Evolutionary conservation across 257 asterid genomes (phyloP).

Genomic region (Nemophila menziesii): DNA sequence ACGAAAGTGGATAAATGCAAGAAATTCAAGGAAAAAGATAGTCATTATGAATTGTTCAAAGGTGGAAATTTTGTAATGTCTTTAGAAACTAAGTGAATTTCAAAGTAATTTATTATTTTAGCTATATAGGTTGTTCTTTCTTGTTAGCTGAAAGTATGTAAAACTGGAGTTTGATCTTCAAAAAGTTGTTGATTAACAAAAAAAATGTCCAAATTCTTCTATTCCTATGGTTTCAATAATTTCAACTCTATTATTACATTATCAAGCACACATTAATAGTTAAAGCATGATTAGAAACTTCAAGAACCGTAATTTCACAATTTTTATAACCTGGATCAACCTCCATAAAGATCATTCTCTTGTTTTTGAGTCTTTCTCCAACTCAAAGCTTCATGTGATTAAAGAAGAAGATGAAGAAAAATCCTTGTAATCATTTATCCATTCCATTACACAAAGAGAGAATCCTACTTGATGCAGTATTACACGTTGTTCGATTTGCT

Average conservation of each 20-base stretch:
- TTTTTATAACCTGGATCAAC: slow-evolving; percentile 12
- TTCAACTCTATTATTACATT: slow-evolving; percentile 27
- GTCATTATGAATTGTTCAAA: no score
- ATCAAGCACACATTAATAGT: slow-evolving; percentile 17
- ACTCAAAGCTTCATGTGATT: slow-evolving; percentile 17
- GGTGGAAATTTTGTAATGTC: no score
- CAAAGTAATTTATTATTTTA: no score
- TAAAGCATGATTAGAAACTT: slow-evolving; percentile 14
- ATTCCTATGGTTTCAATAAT: slow-evolving; percentile 60
- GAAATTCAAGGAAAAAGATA: no score
- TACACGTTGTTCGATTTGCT: slow-evolving; percentile 46
- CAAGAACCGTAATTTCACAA: slow-evolving; percentile 19
- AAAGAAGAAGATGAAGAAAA: slow-evolving; percentile 34
- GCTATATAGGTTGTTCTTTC: no score
- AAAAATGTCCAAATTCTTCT: slow-evolving; percentile 93
- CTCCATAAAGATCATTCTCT: slow-evolving; percentile 16
- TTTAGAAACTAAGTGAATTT: no score
- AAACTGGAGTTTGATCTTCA: no score
- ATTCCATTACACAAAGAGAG: slow-evolving; percentile 71
- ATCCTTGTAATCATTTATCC: slow-evolving; percentile 62
- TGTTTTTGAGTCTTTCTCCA: slow-evolving; percentile 17
- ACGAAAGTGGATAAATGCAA: no score
- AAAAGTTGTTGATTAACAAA: no score
- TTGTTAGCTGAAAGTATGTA: no score
- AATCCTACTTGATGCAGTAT: slow-evolving; percentile 89